These are phyloP conservation scores for Arthrobotrys conoides DNA, from an alignment of 2,329 filamentous ascomycete species.

Conservation along the genomic window DNA sequence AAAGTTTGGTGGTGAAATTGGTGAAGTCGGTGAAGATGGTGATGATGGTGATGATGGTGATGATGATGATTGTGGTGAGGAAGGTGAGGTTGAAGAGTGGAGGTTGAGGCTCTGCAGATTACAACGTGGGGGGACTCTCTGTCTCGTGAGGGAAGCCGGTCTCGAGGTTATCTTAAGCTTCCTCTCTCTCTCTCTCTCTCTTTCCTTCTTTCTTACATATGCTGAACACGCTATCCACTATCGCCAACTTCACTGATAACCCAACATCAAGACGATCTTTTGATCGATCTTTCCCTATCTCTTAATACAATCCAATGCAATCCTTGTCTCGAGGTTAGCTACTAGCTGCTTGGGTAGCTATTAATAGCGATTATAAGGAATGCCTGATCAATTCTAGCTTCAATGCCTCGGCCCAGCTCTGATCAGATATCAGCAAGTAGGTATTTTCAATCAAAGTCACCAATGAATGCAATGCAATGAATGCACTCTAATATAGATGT, in stretches of 20 bases:
- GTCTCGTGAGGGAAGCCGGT: no score
- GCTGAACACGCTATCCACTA: no score
- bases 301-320: neutral
- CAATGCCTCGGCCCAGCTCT: neutral
- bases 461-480: neutral
- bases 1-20: neutral
- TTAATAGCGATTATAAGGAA: neutral
- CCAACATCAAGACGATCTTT: neutral
- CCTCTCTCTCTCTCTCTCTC: no score
- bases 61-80: neutral
- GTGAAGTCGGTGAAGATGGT: slow-evolving; percentile 1
- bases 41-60: neutral
- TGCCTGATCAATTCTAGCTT: neutral
- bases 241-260: neutral
- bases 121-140: neutral
- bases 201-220: no score
- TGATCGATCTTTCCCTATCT: no score
- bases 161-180: no score
- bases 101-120: slow-evolving; percentile 17
- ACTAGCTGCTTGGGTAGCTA: neutral
- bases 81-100: neutral
- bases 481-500: neutral
- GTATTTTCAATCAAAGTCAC: neutral
- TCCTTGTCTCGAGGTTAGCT: neutral
- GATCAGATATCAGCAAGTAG: neutral